Percentiles rank a stretch among this genome's conserved stretches.
phyloP scores from a whole-genome alignment of 2,329 filamentous ascomycete genomes.

The Fusarium gaditjirri region DNA sequence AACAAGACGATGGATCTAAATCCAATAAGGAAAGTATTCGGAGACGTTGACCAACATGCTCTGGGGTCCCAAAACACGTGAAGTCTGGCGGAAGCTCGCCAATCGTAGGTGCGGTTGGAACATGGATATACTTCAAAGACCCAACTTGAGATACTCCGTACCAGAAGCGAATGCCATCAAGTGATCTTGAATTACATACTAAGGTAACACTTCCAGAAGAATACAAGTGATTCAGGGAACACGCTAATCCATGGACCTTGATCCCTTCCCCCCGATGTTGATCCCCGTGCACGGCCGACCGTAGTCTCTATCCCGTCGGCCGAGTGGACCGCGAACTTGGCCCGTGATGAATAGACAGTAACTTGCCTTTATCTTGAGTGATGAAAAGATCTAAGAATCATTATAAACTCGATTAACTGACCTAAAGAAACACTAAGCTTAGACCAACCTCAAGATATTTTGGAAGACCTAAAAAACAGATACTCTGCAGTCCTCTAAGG shows the following conservation, averaged over 20 bases:
- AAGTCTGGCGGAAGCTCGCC: background rate
- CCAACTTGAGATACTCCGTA: background rate
- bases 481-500: background rate
- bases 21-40: background rate
- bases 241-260: background rate
- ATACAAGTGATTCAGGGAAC: background rate
- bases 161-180: background rate
- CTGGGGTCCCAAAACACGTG: background rate
- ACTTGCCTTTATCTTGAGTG: background rate
- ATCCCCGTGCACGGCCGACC: conserved; percentile 5
- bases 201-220: background rate
- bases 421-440: background rate
- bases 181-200: background rate
- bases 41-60: background rate
- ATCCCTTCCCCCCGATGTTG: conserved; percentile 5
- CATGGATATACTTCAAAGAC: too few relatives aligned
- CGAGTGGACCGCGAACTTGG: conserved; percentile 29
- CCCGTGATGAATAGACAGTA: background rate
- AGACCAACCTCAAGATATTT: background rate
- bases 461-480: background rate
- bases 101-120: background rate
- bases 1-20: background rate
- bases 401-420: background rate
- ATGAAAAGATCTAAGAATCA: background rate
- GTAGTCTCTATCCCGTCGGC: conserved; percentile 38